These are phyloP conservation scores for Scheffersomyces titani DNA, from an alignment of 1,139 yeast species.

Conservation along the genomic window DNA sequence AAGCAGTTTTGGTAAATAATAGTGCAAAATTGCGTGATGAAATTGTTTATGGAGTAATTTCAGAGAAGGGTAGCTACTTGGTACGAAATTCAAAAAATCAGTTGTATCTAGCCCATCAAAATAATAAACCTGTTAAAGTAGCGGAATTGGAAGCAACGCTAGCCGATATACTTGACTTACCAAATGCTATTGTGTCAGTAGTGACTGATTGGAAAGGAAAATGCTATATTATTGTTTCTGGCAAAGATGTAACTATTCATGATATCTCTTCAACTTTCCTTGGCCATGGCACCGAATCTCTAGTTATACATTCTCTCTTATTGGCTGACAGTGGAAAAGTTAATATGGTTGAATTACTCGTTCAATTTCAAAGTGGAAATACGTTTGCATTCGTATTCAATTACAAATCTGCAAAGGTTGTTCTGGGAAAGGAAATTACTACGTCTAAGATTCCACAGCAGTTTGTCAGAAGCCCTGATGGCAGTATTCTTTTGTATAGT, in stretches of 20 bases:
- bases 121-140: neutral
- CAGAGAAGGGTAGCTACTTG: neutral
- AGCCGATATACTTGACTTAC: neutral
- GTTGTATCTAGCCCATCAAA: neutral
- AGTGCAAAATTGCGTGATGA: neutral
- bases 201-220: neutral
- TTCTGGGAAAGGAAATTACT: neutral
- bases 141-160: neutral
- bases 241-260: neutral
- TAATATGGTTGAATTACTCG: neutral
- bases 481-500: conserved; percentile 13
- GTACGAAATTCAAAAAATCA: neutral
- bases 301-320: neutral
- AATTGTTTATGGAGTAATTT: neutral
- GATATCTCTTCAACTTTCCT: neutral
- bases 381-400: neutral
- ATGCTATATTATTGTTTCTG: neutral
- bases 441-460: conserved; percentile 11
- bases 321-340: neutral
- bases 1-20: neutral
- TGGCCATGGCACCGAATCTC: neutral
- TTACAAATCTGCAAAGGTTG: neutral
- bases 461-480: conserved; percentile 7
- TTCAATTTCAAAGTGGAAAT: neutral
- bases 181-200: neutral